Percentiles rank a stretch among this genome's conserved stretches.
These are phyloP conservation scores for Rhododendron ferrugineum DNA, from an alignment of 148 eudicot genomes.

Conservation along the genomic window DNA sequence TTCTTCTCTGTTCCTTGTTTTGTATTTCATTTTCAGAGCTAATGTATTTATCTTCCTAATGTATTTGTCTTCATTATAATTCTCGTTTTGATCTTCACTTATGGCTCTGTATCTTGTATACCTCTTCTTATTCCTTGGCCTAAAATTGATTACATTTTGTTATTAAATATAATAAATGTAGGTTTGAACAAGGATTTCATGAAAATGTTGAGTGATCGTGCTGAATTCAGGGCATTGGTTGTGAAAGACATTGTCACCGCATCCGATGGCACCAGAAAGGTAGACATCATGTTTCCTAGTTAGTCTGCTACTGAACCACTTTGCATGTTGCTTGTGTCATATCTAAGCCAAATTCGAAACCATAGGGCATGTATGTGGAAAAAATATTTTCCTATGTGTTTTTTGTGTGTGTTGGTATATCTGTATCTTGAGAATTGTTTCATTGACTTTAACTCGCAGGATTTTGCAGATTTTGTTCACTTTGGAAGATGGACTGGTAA, in stretches of 20 bases:
- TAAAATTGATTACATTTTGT: background rate
- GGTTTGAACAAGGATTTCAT: constrained; percentile 82
- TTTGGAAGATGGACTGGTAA: constrained; percentile 84
- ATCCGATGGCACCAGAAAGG: constrained; percentile 96
- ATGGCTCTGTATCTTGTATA: background rate
- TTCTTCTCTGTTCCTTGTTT: background rate
- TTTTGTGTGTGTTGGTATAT: background rate
- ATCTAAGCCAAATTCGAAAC: background rate
- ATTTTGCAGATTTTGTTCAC: constrained; percentile 89
- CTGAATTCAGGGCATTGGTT: constrained; percentile 62
- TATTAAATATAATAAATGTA: constrained; percentile 16
- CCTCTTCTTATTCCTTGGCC: background rate
- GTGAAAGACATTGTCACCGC: constrained; percentile 73
- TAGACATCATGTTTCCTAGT: constrained; percentile 22
- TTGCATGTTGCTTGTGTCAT: background rate
- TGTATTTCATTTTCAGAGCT: background rate
- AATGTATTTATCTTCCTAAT: background rate
- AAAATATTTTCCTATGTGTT: background rate
- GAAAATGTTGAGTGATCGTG: constrained; percentile 56
- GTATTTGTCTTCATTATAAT: background rate
- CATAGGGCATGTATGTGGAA: background rate
- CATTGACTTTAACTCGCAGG: constrained; percentile 76
- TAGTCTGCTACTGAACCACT: background rate
- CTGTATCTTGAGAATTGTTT: constrained; percentile 34
- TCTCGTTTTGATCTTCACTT: background rate